Percentiles rank a stretch among this genome's conserved stretches.
These are phyloP conservation scores for Globisporangium polare DNA, from an alignment of 352 stramenopile species.

Conservation along the genomic window DNA sequence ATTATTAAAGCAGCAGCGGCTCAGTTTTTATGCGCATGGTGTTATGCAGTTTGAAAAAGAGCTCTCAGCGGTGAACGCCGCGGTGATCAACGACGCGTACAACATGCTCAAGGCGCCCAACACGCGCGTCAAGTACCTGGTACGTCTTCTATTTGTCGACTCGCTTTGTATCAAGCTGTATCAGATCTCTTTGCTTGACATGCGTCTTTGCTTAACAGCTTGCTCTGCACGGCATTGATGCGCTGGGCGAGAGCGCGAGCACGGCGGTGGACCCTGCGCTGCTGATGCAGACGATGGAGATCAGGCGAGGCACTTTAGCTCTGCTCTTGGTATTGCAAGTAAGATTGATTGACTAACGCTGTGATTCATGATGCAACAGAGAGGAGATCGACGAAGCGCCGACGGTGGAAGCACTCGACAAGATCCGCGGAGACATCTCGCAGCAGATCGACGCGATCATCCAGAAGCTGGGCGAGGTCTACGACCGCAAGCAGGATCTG, in stretches of 20 bases:
- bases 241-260: conserved; percentile 67
- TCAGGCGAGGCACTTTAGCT: conserved; percentile 36
- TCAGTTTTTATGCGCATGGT: background rate
- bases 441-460: conserved; percentile 73
- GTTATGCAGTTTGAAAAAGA: conserved; percentile 68
- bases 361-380: conserved; percentile 23
- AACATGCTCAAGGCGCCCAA: conserved; percentile 87
- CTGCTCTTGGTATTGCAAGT: background rate
- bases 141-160: conserved; percentile 19
- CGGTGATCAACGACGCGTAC: conserved; percentile 83
- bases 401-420: conserved; percentile 41
- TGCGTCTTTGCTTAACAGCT: conserved; percentile 31
- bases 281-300: conserved; percentile 86
- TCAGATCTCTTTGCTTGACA: background rate
- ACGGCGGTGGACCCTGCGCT: conserved; percentile 70
- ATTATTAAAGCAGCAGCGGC: no score
- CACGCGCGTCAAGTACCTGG: conserved; percentile 81
- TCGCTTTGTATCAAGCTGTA: background rate
- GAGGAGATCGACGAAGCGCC: conserved; percentile 68
- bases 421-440: conserved; percentile 59
- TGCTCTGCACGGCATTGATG: conserved; percentile 77
- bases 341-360: background rate
- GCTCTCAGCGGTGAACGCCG: conserved; percentile 70
- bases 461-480: conserved; percentile 64
- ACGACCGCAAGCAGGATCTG: conserved; percentile 71